Evolutionary conservation across 345 rosid genomes (phyloP).

Genomic region (Eucalyptus camaldulensis): DNA sequence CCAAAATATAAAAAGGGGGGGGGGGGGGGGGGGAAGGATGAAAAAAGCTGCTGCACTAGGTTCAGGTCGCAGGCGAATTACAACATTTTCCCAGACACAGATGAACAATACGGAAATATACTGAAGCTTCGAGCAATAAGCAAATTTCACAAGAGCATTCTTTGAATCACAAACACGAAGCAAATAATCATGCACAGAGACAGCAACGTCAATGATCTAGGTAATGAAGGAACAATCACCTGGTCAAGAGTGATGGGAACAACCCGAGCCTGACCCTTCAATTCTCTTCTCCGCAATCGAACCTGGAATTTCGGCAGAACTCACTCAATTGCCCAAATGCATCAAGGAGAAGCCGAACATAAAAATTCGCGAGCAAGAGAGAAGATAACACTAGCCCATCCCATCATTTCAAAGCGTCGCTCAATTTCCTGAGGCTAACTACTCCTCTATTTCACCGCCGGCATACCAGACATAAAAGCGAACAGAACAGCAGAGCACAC

Average conservation of each 20-base stretch:
- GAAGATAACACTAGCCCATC: not conserved
- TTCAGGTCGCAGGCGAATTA: not conserved
- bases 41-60: not conserved
- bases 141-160: not conserved
- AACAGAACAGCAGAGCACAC: not conserved
- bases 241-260: conserved; percentile 91
- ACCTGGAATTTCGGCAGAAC: conserved; percentile 22
- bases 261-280: conserved; percentile 58
- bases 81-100: not conserved
- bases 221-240: conserved; percentile 15
- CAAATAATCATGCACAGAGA: not conserved
- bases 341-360: not conserved
- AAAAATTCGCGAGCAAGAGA: not conserved
- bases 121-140: not conserved
- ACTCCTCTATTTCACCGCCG: not conserved
- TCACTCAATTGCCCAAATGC: not conserved
- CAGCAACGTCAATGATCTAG: not conserved
- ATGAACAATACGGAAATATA: not conserved
- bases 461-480: not conserved
- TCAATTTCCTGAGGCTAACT: not conserved
- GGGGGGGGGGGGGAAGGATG: not conserved
- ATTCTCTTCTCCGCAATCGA: conserved; percentile 65
- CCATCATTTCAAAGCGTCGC: not conserved
- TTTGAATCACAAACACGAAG: not conserved
- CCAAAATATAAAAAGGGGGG: not conserved